phyloP scores from a whole-genome alignment of 768 basidiomycete species.

The Suillus spraguei region DNA sequence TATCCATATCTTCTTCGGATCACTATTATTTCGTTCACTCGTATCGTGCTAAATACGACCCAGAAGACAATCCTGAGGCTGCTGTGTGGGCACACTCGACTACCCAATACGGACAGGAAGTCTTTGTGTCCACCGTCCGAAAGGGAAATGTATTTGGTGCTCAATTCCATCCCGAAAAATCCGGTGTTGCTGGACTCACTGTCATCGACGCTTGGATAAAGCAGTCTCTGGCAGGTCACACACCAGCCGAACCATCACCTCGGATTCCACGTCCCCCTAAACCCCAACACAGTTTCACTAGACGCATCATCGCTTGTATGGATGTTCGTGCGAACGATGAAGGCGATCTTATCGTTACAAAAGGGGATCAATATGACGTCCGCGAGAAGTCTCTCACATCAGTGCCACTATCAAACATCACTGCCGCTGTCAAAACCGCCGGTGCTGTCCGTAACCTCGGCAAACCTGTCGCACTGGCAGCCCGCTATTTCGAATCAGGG shows the following conservation, averaged over 20 bases:
- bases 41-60: constrained; percentile 79
- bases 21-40: constrained; percentile 99
- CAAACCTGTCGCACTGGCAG: constrained; percentile 91
- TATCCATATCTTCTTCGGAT: constrained; percentile 49
- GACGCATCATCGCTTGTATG: constrained; percentile 95
- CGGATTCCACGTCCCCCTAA: constrained; percentile 42
- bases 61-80: constrained; percentile 51
- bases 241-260: constrained; percentile 35
- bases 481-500: constrained; percentile 81
- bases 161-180: constrained; percentile 99
- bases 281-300: constrained; percentile 73
- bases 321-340: constrained; percentile 96
- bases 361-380: constrained; percentile 99
- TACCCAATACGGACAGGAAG: constrained; percentile 92
- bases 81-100: constrained; percentile 82
- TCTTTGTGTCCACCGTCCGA: constrained; percentile 85
- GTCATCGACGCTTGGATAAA: constrained; percentile 83
- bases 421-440: constrained; percentile 45
- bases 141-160: constrained; percentile 86
- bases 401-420: constrained; percentile 17
- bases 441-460: constrained; percentile 95
- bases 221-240: constrained; percentile 46
- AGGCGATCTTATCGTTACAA: constrained; percentile 97
- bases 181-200: constrained; percentile 81
- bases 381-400: constrained; percentile 66